Percentiles rank a stretch among this genome's conserved stretches.
Evolutionary conservation across 2,329 filamentous ascomycete genomes (phyloP).

Genomic region (Cadophora gregata): DNA sequence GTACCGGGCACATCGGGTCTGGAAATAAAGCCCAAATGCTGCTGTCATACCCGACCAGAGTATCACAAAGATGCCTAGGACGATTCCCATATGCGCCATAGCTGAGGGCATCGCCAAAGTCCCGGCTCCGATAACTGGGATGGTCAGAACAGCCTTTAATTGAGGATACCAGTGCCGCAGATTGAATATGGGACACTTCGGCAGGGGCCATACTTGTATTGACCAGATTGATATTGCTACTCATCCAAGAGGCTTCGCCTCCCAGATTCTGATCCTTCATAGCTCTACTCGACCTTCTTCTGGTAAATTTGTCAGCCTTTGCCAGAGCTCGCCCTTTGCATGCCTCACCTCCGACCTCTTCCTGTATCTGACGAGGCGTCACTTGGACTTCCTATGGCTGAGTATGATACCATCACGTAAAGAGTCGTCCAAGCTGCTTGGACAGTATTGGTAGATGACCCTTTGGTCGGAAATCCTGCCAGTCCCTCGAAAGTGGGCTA

Average conservation of each 20-base stretch:
- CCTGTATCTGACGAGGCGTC: constrained; percentile 36
- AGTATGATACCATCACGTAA: constrained; percentile 40
- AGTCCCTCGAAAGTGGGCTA: constrained; percentile 7
- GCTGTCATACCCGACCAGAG: constrained; percentile 89
- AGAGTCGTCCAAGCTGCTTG: neutral
- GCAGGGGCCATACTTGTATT: constrained; percentile 78
- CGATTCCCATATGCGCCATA: constrained; percentile 93
- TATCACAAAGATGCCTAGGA: constrained; percentile 82
- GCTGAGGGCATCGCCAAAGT: constrained; percentile 93
- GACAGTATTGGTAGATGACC: neutral
- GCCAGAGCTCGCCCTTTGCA: neutral
- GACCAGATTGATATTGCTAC: constrained; percentile 92
- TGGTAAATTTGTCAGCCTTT: constrained; percentile 22
- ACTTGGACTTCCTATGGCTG: constrained; percentile 35
- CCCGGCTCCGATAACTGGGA: constrained; percentile 84
- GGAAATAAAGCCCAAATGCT: constrained; percentile 92
- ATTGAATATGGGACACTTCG: neutral
- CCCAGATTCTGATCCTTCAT: constrained; percentile 71
- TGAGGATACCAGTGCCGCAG: neutral
- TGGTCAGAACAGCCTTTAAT: constrained; percentile 5
- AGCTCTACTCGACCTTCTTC: constrained; percentile 43
- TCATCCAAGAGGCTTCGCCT: constrained; percentile 85
- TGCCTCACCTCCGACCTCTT: constrained; percentile 38
- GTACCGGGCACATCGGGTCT: constrained; percentile 91
- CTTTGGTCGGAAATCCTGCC: constrained; percentile 1